These are phyloP conservation scores for Saturnispora dispora DNA, from an alignment of 805 yeast species.

Conservation along the genomic window DNA sequence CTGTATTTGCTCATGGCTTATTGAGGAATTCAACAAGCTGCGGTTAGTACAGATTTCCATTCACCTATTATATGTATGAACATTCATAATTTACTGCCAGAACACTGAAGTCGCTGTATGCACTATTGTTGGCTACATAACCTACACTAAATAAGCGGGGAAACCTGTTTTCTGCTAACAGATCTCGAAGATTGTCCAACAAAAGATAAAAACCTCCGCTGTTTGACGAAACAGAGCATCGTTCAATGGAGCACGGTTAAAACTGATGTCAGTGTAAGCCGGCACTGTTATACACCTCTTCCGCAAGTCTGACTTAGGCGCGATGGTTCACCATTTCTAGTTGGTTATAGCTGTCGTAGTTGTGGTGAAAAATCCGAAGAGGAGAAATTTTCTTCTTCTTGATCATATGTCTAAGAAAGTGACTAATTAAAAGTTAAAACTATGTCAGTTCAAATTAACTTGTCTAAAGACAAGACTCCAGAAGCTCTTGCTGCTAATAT, in stretches of 20 bases:
- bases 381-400: background rate
- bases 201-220: background rate
- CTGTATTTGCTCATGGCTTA: background rate
- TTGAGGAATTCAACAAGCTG: background rate
- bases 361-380: background rate
- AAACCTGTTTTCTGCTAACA: background rate
- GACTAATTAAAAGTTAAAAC: background rate
- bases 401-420: background rate
- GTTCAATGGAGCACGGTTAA: too few relatives aligned
- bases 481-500: slow-evolving; percentile 31
- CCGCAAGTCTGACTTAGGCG: background rate
- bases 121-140: background rate
- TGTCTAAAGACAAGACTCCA: slow-evolving; percentile 9
- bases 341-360: background rate
- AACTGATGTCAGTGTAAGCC: background rate
- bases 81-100: background rate
- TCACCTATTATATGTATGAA: background rate
- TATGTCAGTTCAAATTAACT: slow-evolving; percentile 20
- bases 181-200: too few relatives aligned
- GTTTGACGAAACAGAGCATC: background rate
- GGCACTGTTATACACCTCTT: background rate
- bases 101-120: background rate
- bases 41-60: background rate
- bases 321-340: background rate
- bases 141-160: background rate